Evolutionary conservation across 2,329 filamentous ascomycete species (phyloP).

Genomic region (Phialocephala subalpina): DNA sequence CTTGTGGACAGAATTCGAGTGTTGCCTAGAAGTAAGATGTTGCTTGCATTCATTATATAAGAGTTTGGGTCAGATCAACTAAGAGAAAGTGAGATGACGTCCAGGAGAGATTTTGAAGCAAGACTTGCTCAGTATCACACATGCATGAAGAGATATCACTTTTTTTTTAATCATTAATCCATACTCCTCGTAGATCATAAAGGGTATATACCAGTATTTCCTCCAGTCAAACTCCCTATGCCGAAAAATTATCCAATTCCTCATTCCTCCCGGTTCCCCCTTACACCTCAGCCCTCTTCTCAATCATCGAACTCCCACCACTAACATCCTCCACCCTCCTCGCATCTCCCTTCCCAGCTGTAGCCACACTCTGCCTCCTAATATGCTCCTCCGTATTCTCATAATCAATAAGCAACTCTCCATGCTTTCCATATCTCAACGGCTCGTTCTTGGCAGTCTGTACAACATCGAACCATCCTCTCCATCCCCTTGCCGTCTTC

Average conservation of each 20-base stretch:
- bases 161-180: neutral
- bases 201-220: neutral
- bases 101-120: no score
- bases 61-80: no score
- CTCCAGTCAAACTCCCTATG: neutral
- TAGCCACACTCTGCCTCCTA: slow-evolving; percentile 18
- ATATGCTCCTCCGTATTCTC: slow-evolving; percentile 40
- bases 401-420: slow-evolving; percentile 56
- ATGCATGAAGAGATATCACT: no score
- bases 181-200: neutral
- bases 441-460: slow-evolving; percentile 56
- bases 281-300: slow-evolving; percentile 9
- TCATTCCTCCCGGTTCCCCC: slow-evolving; percentile 6
- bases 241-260: neutral
- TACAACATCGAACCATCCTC: slow-evolving; percentile 52
- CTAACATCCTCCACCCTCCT: slow-evolving; percentile 8
- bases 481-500: slow-evolving; percentile 51
- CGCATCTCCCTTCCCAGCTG: slow-evolving; percentile 6
- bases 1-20: no score
- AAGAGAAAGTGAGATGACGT: no score
- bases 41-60: no score
- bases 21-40: no score
- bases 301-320: slow-evolving; percentile 24
- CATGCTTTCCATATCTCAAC: slow-evolving; percentile 64
- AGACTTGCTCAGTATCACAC: no score